These are phyloP conservation scores for Pyrenophora tritici-repentis DNA, from an alignment of 2,329 filamentous ascomycete species.

Conservation along the genomic window DNA sequence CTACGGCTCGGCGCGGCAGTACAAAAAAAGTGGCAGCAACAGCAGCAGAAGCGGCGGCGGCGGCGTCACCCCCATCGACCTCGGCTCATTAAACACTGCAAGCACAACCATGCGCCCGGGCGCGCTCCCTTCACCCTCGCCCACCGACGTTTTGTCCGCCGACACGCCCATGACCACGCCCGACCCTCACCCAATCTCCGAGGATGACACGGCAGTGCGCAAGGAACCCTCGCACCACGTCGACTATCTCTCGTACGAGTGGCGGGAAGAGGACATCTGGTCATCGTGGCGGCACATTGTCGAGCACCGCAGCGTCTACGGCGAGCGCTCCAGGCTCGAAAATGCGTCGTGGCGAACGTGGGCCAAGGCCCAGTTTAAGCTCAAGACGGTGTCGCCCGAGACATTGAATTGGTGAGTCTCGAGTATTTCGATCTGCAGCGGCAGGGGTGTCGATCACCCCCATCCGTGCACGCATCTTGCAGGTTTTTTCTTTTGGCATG, in stretches of 20 bases:
- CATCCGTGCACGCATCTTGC: constrained; percentile 30
- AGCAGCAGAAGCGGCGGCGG: not conserved
- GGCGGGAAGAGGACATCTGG: constrained; percentile 97
- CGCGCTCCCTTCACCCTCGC: constrained; percentile 56
- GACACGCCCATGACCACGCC: constrained; percentile 59
- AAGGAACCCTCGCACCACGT: constrained; percentile 82
- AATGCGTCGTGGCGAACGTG: constrained; percentile 98
- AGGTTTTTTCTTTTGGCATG: constrained; percentile 13
- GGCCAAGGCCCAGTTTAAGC: constrained; percentile 87
- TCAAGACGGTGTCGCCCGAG: constrained; percentile 88
- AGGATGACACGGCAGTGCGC: constrained; percentile 79
- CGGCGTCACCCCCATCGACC: not conserved
- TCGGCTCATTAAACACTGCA: constrained; percentile 46
- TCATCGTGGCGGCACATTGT: constrained; percentile 94
- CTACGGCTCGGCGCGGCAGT: constrained; percentile 38
- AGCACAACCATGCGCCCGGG: constrained; percentile 38
- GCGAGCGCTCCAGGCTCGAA: constrained; percentile 80
- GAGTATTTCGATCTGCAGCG: constrained; percentile 29
- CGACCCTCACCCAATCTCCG: constrained; percentile 61
- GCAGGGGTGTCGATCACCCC: constrained; percentile 33
- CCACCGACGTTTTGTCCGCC: constrained; percentile 54
- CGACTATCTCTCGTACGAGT: constrained; percentile 93
- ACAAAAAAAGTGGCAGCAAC: constrained; percentile 12
- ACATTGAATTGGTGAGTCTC: constrained; percentile 83
- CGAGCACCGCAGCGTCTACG: constrained; percentile 76